phyloP scores from a whole-genome alignment of 108 stramenopile genomes.

The Stephanodiscus triporus region DNA sequence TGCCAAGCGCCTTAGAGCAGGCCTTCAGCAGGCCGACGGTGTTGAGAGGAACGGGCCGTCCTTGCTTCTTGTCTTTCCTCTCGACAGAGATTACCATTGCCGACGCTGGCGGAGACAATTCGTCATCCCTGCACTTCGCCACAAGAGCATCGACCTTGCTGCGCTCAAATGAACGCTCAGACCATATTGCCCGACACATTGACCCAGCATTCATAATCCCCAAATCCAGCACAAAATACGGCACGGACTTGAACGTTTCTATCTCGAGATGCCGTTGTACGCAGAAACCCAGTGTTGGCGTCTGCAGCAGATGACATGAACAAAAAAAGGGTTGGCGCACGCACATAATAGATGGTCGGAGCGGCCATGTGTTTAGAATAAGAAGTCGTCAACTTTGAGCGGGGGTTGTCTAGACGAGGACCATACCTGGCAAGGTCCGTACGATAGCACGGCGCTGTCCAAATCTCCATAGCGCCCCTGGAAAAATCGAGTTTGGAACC shows the following conservation, averaged over 20 bases:
- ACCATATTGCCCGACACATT: constrained; percentile 70
- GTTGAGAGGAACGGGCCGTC: constrained; percentile 80
- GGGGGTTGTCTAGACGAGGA: too few relatives aligned
- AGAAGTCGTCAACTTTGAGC: too few relatives aligned
- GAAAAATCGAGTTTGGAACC: constrained; percentile 94
- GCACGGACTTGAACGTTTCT: constrained; percentile 92
- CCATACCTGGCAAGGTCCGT: constrained; percentile 87
- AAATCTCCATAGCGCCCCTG: constrained; percentile 92
- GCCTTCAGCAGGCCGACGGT: constrained; percentile 83
- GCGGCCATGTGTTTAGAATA: too few relatives aligned
- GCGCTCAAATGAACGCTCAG: constrained; percentile 75
- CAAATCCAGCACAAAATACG: constrained; percentile 84
- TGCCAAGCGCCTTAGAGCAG: constrained; percentile 82
- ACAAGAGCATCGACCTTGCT: constrained; percentile 65
- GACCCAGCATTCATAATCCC: constrained; percentile 78
- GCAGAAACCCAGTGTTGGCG: constrained; percentile 96
- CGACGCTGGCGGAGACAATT: constrained; percentile 25
- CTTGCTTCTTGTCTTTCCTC: constrained; percentile 85
- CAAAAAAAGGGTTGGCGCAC: too few relatives aligned
- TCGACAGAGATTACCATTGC: constrained; percentile 69
- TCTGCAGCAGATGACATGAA: constrained; percentile 49
- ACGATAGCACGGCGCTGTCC: constrained; percentile 86
- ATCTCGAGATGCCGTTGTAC: constrained; percentile 94
- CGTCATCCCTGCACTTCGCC: constrained; percentile 55
- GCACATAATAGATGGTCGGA: too few relatives aligned